Evolutionary conservation across 352 stramenopile genomes (phyloP), one percentile per base, ranked within the genome.

Genomic region (Peronospora farinosa): DNA sequence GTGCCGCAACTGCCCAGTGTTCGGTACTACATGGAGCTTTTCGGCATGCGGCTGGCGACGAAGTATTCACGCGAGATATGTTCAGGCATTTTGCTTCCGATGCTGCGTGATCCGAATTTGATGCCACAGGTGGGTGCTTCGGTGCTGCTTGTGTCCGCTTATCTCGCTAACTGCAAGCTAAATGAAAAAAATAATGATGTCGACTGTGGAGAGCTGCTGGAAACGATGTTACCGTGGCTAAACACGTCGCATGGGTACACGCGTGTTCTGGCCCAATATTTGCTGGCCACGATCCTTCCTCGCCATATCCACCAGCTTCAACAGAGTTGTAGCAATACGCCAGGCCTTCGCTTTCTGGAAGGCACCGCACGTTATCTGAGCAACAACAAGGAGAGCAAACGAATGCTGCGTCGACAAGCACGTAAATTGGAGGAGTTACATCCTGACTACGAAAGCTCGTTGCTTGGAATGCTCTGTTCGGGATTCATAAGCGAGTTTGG

Each of bases 11-110:
- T 93, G 11, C 69, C 74, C 2, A 66, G 65, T 19, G 74, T 91
- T 31, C 76, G 82, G 0, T 88, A 84, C 53, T 93, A 88, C 65
- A 86, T 90, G 63, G 82, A 93, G 49, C 56, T 91, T 11, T 78
- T 91, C n/a, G 65, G 59, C 12, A 93, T 93, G 76, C 78, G 73
- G 5, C 57, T 91, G 16, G 49, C 68, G 4, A 56, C 70, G 38
- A 71, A 67, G 7, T 88, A 86, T 38, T 78, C 81, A 0, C 19
- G 30, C 0, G 46, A 64, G 2, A 72, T 79, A 7, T 68, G 83
- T 35, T 48, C 58, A 2, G 36, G 35, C 6, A 48, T 78, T 44
- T 25, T 88, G 33, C 51, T 88, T 27, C 73, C 77, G 13, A 72
- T 90, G 57, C 74, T 92, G 12, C 40, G 48, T 6, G 69, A 92